Base-by-base conservation (phyloP, 805 yeast genomes). In the Ogataea ganodermae region DNA sequence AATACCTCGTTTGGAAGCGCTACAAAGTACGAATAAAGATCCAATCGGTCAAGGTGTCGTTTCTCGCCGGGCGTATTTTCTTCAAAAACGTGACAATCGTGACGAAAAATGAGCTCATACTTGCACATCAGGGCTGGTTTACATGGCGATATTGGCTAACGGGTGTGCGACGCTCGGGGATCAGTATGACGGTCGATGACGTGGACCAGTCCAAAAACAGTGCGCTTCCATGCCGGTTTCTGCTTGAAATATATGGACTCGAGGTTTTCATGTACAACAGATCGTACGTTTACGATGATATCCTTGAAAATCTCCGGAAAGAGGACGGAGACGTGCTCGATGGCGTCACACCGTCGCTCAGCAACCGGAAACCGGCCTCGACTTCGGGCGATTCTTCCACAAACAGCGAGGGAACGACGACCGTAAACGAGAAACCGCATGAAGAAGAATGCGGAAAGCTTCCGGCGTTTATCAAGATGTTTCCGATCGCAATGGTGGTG, bases 141-240 rank as follows among this genome's bases (percentile, higher is more conserved):
- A 87, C 96, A 0, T 94, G 98, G 98, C 68, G 95, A 50, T 92
- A 89, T 64, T 94, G 98, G 98, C 70, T 89, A 43, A 68, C 71
- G 3, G 55, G 67, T 26, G 71, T 76, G 10, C 63, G 81, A 44
- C 54, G 69, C 18, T 65, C 79, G 2, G 69, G 67, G 30, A 66
- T 71, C 42, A 58, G 54, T 22, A 53, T 63, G 2, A 46, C 51
- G 14, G 50, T 45, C 20, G 60, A 58, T 9, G 55, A 58, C 3
- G 39, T 47, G 4, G 62, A 59, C 36, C 18, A 47, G 31, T 48
- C 49, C 14, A 66, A 66, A n/a, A 81, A 83, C 58, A 68, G 64
- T 9, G 64, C 68, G 33, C 74, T 80, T 1, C 86, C 86, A 1
- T 69, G 83, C 8, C 70, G 89, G 32, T 75, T 84, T 49, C 56